Evolutionary conservation across 1,139 yeast genomes (phyloP).

Genomic region (Ogataea hybrid): DNA sequence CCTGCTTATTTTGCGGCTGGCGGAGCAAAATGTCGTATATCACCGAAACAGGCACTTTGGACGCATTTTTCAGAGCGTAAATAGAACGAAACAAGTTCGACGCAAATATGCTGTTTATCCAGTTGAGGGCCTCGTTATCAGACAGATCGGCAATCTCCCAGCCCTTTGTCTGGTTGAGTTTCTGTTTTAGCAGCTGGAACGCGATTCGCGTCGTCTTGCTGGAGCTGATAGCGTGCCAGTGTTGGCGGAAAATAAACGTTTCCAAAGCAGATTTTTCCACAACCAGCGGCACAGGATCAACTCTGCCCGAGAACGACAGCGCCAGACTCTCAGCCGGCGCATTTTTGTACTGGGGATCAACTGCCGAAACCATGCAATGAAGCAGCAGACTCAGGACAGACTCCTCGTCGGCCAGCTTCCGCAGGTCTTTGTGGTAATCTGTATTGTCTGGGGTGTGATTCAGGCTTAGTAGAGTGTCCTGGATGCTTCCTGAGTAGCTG

Average conservation of each 20-base stretch:
- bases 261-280: not conserved
- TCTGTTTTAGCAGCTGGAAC: constrained; percentile 21
- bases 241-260: constrained; percentile 10
- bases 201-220: constrained; percentile 5
- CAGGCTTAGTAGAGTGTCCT: constrained; percentile 15
- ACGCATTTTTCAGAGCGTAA: constrained; percentile 32
- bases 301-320: not conserved
- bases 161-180: constrained; percentile 19
- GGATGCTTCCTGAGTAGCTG: constrained; percentile 16
- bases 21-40: constrained; percentile 31
- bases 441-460: not conserved
- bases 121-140: constrained; percentile 25
- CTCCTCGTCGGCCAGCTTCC: constrained; percentile 22
- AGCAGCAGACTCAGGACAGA: constrained; percentile 24
- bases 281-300: constrained; percentile 4
- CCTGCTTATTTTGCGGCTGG: constrained; percentile 29
- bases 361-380: constrained; percentile 56
- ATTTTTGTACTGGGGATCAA: constrained; percentile 40
- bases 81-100: constrained; percentile 24
- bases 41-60: constrained; percentile 28
- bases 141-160: constrained; percentile 23
- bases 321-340: constrained; percentile 17
- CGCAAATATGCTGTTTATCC: constrained; percentile 32
- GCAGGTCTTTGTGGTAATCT: constrained; percentile 10
- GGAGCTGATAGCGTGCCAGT: constrained; percentile 9